These are phyloP conservation scores for Aspergillus ochraceoroseus DNA, from an alignment of 2,329 filamentous ascomycete genomes.

Conservation along the genomic window DNA sequence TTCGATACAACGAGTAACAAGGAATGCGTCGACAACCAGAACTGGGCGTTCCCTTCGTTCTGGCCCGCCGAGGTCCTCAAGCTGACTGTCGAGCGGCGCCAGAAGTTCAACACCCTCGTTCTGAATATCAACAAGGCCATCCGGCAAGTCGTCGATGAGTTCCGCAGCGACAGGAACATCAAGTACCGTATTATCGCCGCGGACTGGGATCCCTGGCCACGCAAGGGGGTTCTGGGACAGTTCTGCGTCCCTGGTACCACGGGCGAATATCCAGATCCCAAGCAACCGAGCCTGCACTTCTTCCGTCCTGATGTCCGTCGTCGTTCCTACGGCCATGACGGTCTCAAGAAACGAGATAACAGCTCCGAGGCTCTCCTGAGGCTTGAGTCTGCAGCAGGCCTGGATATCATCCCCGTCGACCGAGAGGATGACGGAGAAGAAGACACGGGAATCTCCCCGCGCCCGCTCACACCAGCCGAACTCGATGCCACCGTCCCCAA, in stretches of 20 bases:
- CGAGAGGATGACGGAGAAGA: too few species aligned
- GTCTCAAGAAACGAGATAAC: neutral
- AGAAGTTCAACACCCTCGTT: slow-evolving; percentile 9
- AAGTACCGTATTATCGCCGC: slow-evolving; percentile 19
- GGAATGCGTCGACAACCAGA: slow-evolving; percentile 2
- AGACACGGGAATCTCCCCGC: too few species aligned
- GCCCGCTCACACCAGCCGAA: too few species aligned
- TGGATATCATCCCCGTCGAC: too few species aligned
- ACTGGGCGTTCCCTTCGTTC: slow-evolving; percentile 3
- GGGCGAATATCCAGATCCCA: slow-evolving; percentile 24
- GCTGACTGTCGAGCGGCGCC: slow-evolving; percentile 2
- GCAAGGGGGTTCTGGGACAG: slow-evolving; percentile 27
- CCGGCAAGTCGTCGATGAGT: neutral
- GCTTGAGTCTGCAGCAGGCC: too few species aligned
- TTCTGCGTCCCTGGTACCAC: slow-evolving; percentile 25
- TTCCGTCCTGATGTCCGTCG: slow-evolving; percentile 24
- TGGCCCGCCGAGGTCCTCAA: neutral
- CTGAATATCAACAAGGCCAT: slow-evolving; percentile 2
- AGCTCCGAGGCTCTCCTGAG: too few species aligned
- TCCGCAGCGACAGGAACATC: neutral
- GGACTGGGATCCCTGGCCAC: slow-evolving; percentile 31
- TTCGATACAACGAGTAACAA: slow-evolving; percentile 4
- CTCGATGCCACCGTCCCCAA: too few species aligned
- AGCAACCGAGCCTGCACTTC: slow-evolving; percentile 33
- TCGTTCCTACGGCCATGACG: neutral